Conservation (phyloP, 2,329 filamentous ascomycete genomes). For the Beauveria varroae region DNA sequence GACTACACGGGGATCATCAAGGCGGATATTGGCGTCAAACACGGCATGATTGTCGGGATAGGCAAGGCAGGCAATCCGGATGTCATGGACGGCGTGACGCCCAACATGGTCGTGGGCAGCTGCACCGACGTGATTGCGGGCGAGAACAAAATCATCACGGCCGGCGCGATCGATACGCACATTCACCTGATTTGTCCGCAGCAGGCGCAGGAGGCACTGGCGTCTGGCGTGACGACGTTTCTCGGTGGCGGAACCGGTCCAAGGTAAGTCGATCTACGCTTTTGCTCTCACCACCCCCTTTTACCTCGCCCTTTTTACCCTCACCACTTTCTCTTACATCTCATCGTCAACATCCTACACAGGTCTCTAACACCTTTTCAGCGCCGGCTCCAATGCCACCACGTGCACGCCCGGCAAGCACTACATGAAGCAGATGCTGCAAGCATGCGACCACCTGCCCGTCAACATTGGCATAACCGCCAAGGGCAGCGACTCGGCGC, state of each 20-base stretch:
- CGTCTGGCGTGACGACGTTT: constrained; percentile 81
- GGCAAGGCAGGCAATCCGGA: constrained; percentile 97
- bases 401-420: constrained; percentile 85
- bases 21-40: constrained; percentile 89
- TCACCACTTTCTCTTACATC: neutral
- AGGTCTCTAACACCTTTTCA: neutral
- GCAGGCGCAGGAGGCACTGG: constrained; percentile 74
- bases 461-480: constrained; percentile 87
- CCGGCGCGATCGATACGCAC: constrained; percentile 82
- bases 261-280: constrained; percentile 41
- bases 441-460: constrained; percentile 73
- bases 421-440: constrained; percentile 82
- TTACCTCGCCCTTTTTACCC: neutral
- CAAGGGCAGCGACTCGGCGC: constrained; percentile 80
- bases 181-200: constrained; percentile 96
- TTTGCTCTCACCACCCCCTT: neutral
- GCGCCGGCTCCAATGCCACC: constrained; percentile 52
- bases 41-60: constrained; percentile 78
- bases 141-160: constrained; percentile 84
- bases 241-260: constrained; percentile 87
- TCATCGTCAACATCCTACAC: neutral
- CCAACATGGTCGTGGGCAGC: constrained; percentile 72
- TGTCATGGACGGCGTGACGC: constrained; percentile 81
- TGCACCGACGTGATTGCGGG: constrained; percentile 89
- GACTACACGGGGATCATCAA: constrained; percentile 94